phyloP scores from a whole-genome alignment of 1,284 basidiomycete species.

The Rhodotorula sp. region DNA sequence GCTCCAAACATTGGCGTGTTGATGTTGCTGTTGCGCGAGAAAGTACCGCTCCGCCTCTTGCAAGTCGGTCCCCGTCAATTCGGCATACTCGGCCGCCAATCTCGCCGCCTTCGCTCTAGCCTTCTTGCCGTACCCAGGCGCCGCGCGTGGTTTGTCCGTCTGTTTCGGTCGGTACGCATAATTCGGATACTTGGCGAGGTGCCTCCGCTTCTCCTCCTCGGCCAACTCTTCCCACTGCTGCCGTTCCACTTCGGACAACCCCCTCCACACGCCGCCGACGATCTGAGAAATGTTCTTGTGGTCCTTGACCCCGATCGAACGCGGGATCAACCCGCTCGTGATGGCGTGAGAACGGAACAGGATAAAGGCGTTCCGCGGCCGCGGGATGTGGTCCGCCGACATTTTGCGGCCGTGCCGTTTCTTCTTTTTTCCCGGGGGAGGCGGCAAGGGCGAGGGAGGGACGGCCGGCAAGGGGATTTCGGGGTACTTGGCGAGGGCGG shows the following conservation, averaged over 20 bases:
- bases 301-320: slow-evolving; percentile 59
- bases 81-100: neutral
- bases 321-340: slow-evolving; percentile 69
- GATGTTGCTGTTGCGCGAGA: too few species aligned
- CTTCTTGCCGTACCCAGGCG: slow-evolving; percentile 7
- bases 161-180: slow-evolving; percentile 27
- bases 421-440: slow-evolving; percentile 1
- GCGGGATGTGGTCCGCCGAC: slow-evolving; percentile 67
- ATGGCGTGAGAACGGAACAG: slow-evolving; percentile 86
- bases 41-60: too few species aligned
- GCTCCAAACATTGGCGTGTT: neutral
- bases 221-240: slow-evolving; percentile 33
- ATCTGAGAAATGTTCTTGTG: slow-evolving; percentile 30
- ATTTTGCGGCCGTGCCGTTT: slow-evolving; percentile 27
- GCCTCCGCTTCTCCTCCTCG: slow-evolving; percentile 28
- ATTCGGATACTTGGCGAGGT: slow-evolving; percentile 22
- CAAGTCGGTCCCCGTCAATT: neutral
- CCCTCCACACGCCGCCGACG: slow-evolving; percentile 30
- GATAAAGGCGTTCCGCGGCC: slow-evolving; percentile 90
- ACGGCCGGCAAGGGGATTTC: neutral
- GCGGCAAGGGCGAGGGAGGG: neutral
- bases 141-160: neutral
- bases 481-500: slow-evolving; percentile 5
- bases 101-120: slow-evolving; percentile 3
- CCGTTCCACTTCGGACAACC: slow-evolving; percentile 12